Evolutionary conservation across 148 eudicot genomes (phyloP).

Genomic region (Persicaria tinctoria): DNA sequence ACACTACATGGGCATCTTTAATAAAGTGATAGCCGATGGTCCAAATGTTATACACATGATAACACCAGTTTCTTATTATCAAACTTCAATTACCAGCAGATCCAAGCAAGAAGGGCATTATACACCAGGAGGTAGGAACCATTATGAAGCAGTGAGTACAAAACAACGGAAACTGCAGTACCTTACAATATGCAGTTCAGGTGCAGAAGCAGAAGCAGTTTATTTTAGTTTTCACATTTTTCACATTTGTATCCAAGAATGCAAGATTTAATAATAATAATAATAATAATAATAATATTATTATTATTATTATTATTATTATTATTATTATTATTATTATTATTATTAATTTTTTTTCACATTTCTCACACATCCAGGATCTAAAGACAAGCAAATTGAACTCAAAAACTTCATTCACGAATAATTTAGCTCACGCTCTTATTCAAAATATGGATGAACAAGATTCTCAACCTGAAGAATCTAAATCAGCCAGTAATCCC

Average conservation of each 20-base stretch:
- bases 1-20: no score
- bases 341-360: not conserved
- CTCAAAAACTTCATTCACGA: not conserved
- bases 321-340: no score
- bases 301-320: not conserved
- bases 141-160: not conserved
- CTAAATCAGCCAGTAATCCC: not conserved
- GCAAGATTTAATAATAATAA: not conserved
- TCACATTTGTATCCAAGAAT: no score
- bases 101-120: no score
- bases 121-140: no score
- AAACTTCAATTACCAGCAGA: no score
- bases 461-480: not conserved
- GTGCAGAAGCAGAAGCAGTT: not conserved
- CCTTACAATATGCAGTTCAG: not conserved
- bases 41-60: not conserved
- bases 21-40: not conserved
- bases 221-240: no score
- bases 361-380: not conserved
- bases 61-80: not conserved
- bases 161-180: not conserved
- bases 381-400: not conserved
- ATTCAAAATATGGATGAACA: not conserved
- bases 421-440: not conserved
- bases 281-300: not conserved